Evolutionary conservation across 2,329 filamentous ascomycete species (phyloP), one percentile per base, ranked within the genome.

Genomic region (Plenodomus tracheiphilus): DNA sequence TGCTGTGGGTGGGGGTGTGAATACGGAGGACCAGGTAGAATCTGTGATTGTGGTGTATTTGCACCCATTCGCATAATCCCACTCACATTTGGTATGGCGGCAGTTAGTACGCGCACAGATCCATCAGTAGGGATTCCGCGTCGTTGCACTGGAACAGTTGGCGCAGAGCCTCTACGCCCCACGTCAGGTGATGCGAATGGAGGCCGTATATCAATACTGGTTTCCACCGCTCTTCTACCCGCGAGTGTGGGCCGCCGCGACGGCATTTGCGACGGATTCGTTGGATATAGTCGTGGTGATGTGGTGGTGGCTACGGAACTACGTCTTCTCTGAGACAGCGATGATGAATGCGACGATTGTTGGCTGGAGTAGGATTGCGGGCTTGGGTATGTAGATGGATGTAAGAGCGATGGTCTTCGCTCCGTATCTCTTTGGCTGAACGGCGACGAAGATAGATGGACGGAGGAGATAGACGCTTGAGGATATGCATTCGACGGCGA

Each of bases 311-410:
- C 41, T 18, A n/a, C n/a, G n/a, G 64, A 66, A 28, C 65, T 62
- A n/a, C 64, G 56, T 20, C 65, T 50, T 15, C 61, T 61, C n/a
- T 59, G 46, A 1, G 61, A 53, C 7, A 41, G 40, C 4, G 56
- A 51, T 15, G 28, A 8, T 32, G 28, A 15, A 15, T 32, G 6
- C 15, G 28, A 32, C 9, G 11, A 15, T 7, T 7, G 28, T 10
- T 10, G 9, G 28, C 28, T 32, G 6, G 28, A 32, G 28, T 32
- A 32, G 5, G 58, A 58, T 41, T 62, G 62, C 2, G 63, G 68
- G n/a, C 47, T 61, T 1, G 64, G 66, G 47, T 60, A 70, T 13
- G 64, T 70, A 2, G 59, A 63, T 16, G 59, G 68, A 41, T 66
- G 69, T 36, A 66, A 47, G 3, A 71, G 51, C 1, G 68, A 67